A percentile compares a stretch with the other conserved stretches of the same genome.
These are phyloP conservation scores for Xylaria scruposa DNA, from an alignment of 495 filamentous ascomycete genomes.

Conservation along the genomic window DNA sequence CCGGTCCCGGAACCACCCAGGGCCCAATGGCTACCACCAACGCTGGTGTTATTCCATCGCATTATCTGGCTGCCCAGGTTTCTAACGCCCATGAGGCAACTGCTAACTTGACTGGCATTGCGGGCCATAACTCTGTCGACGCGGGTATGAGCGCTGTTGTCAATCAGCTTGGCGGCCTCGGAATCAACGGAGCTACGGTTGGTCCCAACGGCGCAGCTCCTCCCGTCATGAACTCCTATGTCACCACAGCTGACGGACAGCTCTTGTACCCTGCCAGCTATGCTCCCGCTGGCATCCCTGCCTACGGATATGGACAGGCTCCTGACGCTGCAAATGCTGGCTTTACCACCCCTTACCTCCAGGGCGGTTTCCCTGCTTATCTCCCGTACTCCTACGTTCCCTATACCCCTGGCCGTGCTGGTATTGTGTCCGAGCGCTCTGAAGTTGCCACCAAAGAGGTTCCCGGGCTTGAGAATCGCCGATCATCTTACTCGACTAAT, in stretches of 20 bases:
- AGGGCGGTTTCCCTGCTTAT: constrained; percentile 33
- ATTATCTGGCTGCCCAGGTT: constrained; percentile 29
- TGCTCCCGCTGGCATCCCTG: constrained; percentile 35
- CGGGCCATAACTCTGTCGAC: constrained; percentile 31
- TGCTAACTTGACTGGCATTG: constrained; percentile 26
- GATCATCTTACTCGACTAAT: constrained; percentile 71
- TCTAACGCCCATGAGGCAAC: constrained; percentile 24
- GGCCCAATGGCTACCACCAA: constrained; percentile 20
- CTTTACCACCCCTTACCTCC: constrained; percentile 34
- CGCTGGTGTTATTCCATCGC: constrained; percentile 22
- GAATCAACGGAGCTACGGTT: constrained; percentile 34
- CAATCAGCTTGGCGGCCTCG: constrained; percentile 38
- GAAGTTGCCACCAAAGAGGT: constrained; percentile 55
- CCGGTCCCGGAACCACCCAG: constrained; percentile 18
- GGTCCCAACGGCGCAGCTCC: constrained; percentile 19
- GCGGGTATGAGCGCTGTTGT: constrained; percentile 41
- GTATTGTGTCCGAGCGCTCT: constrained; percentile 45
- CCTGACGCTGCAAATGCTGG: constrained; percentile 33
- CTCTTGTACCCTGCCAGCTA: constrained; percentile 42
- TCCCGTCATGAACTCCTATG: constrained; percentile 37
- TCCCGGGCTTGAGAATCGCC: constrained; percentile 65
- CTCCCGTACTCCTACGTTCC: constrained; percentile 49
- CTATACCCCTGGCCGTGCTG: constrained; percentile 55
- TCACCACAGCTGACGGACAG: constrained; percentile 46
- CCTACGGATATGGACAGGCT: constrained; percentile 37